Conservation (phyloP, 768 basidiomycete genomes). For the Pulveroboletus frians region DNA sequence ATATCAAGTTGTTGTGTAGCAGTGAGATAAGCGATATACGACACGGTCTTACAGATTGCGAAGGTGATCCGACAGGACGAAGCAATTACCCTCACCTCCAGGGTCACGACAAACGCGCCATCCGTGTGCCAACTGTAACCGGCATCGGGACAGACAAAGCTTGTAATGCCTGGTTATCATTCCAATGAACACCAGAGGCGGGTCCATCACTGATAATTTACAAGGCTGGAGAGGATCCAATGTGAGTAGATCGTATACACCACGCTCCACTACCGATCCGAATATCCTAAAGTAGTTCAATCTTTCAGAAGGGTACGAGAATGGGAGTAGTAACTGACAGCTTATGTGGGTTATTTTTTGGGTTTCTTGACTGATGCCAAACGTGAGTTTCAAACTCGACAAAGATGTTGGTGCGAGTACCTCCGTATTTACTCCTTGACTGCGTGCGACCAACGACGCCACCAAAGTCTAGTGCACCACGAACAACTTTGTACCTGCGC, state of each 20-base stretch:
- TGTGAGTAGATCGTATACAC: background rate
- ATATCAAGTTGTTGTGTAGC: background rate
- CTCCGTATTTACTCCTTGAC: slow-evolving; percentile 88
- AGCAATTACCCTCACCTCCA: background rate
- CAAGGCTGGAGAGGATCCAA: background rate
- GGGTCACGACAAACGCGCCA: background rate
- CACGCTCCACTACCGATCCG: background rate
- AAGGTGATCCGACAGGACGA: background rate
- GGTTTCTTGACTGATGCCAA: slow-evolving; percentile 74
- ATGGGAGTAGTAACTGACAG: background rate
- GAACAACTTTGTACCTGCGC: slow-evolving; percentile 86
- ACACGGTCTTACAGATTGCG: too few relatives aligned
- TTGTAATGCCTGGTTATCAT: background rate
- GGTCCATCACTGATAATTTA: background rate
- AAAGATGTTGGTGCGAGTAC: slow-evolving; percentile 38
- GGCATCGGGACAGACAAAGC: background rate
- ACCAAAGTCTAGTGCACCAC: slow-evolving; percentile 87
- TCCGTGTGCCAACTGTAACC: too few relatives aligned
- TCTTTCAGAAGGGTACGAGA: background rate
- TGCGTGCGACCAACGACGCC: slow-evolving; percentile 81
- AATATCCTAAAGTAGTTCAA: background rate
- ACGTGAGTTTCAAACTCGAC: slow-evolving; percentile 4
- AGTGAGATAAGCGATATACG: background rate
- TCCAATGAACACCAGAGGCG: background rate
- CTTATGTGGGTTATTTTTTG: slow-evolving; percentile 50